Evolutionary conservation across 2,329 filamentous ascomycete genomes (phyloP).

Genomic region (Xylariales sp.): DNA sequence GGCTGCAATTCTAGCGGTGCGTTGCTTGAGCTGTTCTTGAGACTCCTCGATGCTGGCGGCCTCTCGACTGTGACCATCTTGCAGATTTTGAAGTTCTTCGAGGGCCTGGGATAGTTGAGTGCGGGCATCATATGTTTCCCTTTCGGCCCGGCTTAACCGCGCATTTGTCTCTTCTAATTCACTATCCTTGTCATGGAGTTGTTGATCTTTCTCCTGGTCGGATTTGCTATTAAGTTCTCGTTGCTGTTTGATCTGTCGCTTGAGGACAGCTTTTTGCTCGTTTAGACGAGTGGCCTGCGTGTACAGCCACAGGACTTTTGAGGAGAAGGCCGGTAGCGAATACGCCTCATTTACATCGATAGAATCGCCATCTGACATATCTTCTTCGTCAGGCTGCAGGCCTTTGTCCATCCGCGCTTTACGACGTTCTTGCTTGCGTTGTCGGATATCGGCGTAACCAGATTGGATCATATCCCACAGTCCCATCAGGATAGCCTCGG

Average conservation of each 20-base stretch:
- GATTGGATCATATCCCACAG: slow-evolving; percentile 69
- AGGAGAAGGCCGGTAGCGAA: slow-evolving; percentile 79
- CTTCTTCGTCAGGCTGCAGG: slow-evolving; percentile 68
- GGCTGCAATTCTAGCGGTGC: slow-evolving; percentile 56
- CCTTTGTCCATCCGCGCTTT: slow-evolving; percentile 67
- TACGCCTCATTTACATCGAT: slow-evolving; percentile 70
- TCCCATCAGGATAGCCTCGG: slow-evolving; percentile 64
- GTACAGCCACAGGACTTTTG: slow-evolving; percentile 83
- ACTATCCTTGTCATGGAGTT: slow-evolving; percentile 68
- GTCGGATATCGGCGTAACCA: slow-evolving; percentile 66
- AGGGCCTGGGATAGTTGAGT: slow-evolving; percentile 62
- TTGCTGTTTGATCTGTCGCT: slow-evolving; percentile 94
- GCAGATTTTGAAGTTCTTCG: slow-evolving; percentile 59
- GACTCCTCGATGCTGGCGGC: slow-evolving; percentile 52
- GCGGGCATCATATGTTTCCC: slow-evolving; percentile 55
- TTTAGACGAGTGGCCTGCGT: slow-evolving; percentile 79
- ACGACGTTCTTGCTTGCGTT: slow-evolving; percentile 65
- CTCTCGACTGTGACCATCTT: slow-evolving; percentile 50
- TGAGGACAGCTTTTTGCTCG: slow-evolving; percentile 89
- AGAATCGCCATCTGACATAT: slow-evolving; percentile 71
- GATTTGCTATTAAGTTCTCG: slow-evolving; percentile 91
- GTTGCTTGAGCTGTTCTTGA: slow-evolving; percentile 56
- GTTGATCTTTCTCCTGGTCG: slow-evolving; percentile 75
- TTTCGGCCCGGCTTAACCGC: slow-evolving; percentile 48
- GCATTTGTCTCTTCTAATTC: slow-evolving; percentile 62